Conservation (phyloP, 768 basidiomycete species). For the Suillus weaverae region DNA sequence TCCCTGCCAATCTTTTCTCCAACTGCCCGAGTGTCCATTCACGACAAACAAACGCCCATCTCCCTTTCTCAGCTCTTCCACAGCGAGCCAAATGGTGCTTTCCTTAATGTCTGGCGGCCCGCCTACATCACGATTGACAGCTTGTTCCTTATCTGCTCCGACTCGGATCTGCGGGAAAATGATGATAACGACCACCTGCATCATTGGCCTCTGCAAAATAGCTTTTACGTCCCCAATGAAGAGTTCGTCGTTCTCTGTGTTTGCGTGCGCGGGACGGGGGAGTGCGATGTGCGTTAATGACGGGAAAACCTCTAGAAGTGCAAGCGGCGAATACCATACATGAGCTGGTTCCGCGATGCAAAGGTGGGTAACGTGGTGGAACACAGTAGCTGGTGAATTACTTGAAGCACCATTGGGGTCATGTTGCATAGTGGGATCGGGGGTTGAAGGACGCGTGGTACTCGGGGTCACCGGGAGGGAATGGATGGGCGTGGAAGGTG, state of each 20-base stretch:
- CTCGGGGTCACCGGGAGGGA: conserved; percentile 3
- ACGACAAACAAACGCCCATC: conserved; percentile 17
- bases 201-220: conserved; percentile 29
- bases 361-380: conserved; percentile 13
- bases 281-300: conserved; percentile 42
- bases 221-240: conserved; percentile 35
- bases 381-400: neutral
- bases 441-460: conserved; percentile 31
- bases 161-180: conserved; percentile 28
- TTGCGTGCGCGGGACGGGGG: conserved; percentile 40
- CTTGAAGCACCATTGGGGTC: neutral
- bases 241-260: conserved; percentile 40
- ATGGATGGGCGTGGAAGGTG: conserved; percentile 9
- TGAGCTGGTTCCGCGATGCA: conserved; percentile 19
- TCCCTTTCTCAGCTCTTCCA: conserved; percentile 13
- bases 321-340: conserved; percentile 18
- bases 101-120: neutral
- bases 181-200: conserved; percentile 38
- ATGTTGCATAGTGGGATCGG: neutral
- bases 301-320: conserved; percentile 22
- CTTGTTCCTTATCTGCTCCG: neutral
- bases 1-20: conserved; percentile 15
- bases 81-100: conserved; percentile 14
- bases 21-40: conserved; percentile 7
- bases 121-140: conserved; percentile 2